A percentile compares a stretch with the other conserved stretches of the same genome.
These are phyloP conservation scores for Artemisia annua DNA, from an alignment of 129 eudicot genomes.

Conservation along the genomic window DNA sequence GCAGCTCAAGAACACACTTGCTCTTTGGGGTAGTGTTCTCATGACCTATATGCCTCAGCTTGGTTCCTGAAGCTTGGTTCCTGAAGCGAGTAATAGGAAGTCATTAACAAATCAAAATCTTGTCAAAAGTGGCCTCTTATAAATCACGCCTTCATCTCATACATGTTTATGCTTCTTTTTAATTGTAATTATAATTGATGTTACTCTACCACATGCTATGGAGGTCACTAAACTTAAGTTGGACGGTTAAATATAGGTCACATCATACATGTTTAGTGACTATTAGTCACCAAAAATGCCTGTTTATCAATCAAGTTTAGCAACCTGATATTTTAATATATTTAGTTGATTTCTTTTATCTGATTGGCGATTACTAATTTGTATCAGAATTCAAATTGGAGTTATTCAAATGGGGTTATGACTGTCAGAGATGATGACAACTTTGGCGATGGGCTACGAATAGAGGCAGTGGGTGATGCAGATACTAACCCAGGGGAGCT, in stretches of 20 bases:
- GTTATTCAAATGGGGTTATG: constrained; percentile 39
- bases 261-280: too few species aligned
- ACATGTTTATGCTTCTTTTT: too few species aligned
- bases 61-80: background rate
- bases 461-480: constrained; percentile 40
- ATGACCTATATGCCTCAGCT: background rate
- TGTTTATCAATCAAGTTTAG: too few species aligned
- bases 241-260: too few species aligned
- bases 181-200: too few species aligned
- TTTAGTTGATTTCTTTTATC: background rate
- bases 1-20: background rate
- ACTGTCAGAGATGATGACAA: background rate
- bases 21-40: background rate
- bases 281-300: too few species aligned
- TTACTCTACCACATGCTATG: too few species aligned
- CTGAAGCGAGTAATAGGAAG: background rate
- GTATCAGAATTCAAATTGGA: constrained; percentile 48
- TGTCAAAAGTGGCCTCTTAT: too few species aligned
- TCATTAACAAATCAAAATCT: background rate
- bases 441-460: background rate
- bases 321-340: background rate
- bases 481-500: constrained; percentile 55
- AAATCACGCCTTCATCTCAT: too few species aligned
- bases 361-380: background rate
- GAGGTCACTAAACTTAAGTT: too few species aligned